Evolutionary conservation across 225 moss, liverwort and hornwort species (phyloP).

Genomic region (Sphagnum contortum): DNA sequence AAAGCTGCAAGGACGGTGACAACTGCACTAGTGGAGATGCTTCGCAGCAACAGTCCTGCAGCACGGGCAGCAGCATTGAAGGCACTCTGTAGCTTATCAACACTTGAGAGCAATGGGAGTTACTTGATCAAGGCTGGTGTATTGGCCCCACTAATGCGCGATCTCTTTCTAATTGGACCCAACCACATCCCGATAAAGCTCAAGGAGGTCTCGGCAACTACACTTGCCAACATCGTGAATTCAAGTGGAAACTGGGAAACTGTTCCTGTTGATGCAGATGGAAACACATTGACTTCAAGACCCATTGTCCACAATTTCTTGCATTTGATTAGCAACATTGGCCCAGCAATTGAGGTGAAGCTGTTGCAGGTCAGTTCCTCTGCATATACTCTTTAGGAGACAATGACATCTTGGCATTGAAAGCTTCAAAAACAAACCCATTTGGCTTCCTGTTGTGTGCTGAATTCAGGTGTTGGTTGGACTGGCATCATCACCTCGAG

Average conservation of each 20-base stretch:
- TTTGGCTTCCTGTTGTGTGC: too few species aligned
- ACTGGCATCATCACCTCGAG: slow-evolving; percentile 56
- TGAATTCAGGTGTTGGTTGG: slow-evolving; percentile 48
- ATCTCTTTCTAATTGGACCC: slow-evolving; percentile 71
- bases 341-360: slow-evolving; percentile 71
- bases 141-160: slow-evolving; percentile 70
- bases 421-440: too few species aligned
- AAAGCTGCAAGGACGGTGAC: slow-evolving; percentile 54
- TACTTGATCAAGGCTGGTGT: slow-evolving; percentile 74
- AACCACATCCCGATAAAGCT: slow-evolving; percentile 61
- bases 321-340: slow-evolving; percentile 84
- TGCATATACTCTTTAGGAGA: not conserved
- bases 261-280: slow-evolving; percentile 53
- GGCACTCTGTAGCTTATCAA: slow-evolving; percentile 64
- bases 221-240: slow-evolving; percentile 75
- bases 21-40: slow-evolving; percentile 61
- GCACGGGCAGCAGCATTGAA: slow-evolving; percentile 65
- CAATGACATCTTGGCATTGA: too few species aligned
- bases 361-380: slow-evolving; percentile 44
- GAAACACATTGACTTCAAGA: slow-evolving; percentile 75
- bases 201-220: slow-evolving; percentile 76
- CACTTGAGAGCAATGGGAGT: slow-evolving; percentile 61
- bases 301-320: slow-evolving; percentile 70
- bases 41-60: slow-evolving; percentile 30
- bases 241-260: slow-evolving; percentile 65